These are phyloP conservation scores for Fomitopsis pinicola DNA, from an alignment of 1,284 basidiomycete genomes.

Conservation along the genomic window DNA sequence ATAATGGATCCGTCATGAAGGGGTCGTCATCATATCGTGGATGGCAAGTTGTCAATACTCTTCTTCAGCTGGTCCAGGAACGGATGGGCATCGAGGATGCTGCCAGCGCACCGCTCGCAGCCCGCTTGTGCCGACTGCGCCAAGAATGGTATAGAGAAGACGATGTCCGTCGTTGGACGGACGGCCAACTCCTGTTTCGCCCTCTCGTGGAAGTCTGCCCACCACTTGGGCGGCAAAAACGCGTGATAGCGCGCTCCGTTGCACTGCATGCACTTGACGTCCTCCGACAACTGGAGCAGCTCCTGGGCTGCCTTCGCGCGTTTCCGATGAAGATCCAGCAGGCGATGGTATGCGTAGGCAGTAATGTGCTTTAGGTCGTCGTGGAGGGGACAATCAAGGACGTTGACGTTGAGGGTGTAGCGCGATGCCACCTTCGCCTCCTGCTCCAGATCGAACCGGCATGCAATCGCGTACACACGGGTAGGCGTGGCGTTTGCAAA, in stretches of 20 bases:
- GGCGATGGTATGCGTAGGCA: conserved; percentile 59
- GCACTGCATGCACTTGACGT: conserved; percentile 64
- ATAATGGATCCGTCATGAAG: background rate
- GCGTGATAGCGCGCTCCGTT: conserved; percentile 46
- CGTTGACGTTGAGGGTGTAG: conserved; percentile 48
- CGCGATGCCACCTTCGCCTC: conserved; percentile 37
- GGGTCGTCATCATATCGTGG: conserved; percentile 38
- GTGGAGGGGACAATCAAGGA: conserved; percentile 49
- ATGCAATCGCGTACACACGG: conserved; percentile 68
- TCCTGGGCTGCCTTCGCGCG: conserved; percentile 46
- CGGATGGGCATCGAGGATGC: conserved; percentile 53
- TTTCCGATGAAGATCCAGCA: conserved; percentile 53
- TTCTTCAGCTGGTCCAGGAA: conserved; percentile 51
- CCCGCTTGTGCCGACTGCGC: conserved; percentile 46
- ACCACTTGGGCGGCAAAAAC: conserved; percentile 60
- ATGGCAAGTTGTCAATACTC: conserved; percentile 56
- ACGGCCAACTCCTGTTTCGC: conserved; percentile 52
- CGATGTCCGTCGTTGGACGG: conserved; percentile 53
- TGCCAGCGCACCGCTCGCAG: conserved; percentile 57
- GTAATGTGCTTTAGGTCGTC: conserved; percentile 65
- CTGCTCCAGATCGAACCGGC: conserved; percentile 56
- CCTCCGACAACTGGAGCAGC: conserved; percentile 40
- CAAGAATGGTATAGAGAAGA: conserved; percentile 60
- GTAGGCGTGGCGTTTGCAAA: conserved; percentile 47
- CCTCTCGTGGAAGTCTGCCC: conserved; percentile 51